Conservation (phyloP, 2,329 filamentous ascomycete species). For the Microdochium paspali region DNA sequence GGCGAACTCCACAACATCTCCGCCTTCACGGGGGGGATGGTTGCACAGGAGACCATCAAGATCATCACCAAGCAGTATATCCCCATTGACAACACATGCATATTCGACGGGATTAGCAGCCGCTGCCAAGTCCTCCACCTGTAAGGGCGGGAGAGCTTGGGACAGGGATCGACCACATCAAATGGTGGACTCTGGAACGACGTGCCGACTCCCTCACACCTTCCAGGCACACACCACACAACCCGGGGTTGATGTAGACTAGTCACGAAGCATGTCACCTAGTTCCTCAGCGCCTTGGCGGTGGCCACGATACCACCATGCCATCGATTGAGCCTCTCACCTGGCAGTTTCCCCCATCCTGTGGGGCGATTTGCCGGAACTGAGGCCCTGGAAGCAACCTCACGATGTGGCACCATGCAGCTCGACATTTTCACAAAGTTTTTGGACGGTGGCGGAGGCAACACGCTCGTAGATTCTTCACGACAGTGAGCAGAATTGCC, state of each 20-base stretch:
- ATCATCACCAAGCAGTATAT: constrained; percentile 67
- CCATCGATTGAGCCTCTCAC: background rate
- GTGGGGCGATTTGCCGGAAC: background rate
- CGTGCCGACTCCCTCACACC: background rate
- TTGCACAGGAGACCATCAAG: constrained; percentile 96
- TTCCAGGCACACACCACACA: background rate
- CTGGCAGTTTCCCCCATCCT: background rate
- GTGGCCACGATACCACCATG: background rate
- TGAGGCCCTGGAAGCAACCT: background rate
- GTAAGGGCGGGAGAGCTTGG: constrained; percentile 16
- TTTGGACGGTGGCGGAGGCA: background rate
- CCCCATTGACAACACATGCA: constrained; percentile 60
- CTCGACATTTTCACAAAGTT: background rate
- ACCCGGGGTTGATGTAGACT: background rate
- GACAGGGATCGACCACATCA: background rate
- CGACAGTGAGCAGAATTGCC: background rate
- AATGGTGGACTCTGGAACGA: background rate
- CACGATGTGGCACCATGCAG: background rate
- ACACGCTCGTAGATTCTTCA: background rate
- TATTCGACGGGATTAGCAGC: constrained; percentile 60
- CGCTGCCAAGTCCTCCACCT: constrained; percentile 49
- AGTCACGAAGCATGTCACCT: background rate
- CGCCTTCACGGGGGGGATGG: constrained; percentile 78
- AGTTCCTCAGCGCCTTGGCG: background rate
- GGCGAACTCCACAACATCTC: constrained; percentile 91